Percentiles rank a stretch among this genome's conserved stretches.
phyloP scores from a whole-genome alignment of 495 filamentous ascomycete species.

The Acidomyces sp. region DNA sequence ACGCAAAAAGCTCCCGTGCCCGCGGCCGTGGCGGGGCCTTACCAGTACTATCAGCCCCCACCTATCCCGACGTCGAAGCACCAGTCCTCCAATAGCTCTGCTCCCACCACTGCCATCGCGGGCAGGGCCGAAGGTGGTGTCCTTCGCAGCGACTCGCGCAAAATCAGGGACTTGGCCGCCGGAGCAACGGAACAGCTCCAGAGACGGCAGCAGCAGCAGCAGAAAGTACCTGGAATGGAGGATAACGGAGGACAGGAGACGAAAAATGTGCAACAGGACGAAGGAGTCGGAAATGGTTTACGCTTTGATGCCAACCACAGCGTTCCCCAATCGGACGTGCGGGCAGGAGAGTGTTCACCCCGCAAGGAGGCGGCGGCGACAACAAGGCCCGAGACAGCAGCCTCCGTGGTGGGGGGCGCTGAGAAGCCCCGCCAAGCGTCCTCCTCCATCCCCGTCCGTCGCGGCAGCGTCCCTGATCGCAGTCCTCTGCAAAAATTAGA shows the following conservation, averaged over 20 bases:
- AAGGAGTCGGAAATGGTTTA: too few relatives aligned
- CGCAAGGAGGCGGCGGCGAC: not conserved
- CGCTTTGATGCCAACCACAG: conserved; percentile 6
- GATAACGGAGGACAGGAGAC: not conserved
- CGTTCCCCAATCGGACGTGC: conserved; percentile 10
- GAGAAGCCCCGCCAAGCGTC: too few relatives aligned
- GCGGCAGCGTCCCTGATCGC: conserved; percentile 56
- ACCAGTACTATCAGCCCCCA: conserved; percentile 17
- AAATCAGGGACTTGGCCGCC: conserved; percentile 6
- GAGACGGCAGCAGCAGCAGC: not conserved
- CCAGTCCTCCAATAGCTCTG: conserved; percentile 1
- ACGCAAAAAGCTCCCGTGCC: conserved; percentile 4
- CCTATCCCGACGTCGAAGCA: not conserved
- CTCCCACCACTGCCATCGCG: not conserved
- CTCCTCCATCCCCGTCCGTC: too few relatives aligned
- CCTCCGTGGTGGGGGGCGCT: not conserved
- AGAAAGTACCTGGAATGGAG: not conserved
- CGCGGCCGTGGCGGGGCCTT: conserved; percentile 6
- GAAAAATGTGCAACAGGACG: too few relatives aligned
- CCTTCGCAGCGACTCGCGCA: conserved; percentile 3
- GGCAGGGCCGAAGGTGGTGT: conserved; percentile 7
- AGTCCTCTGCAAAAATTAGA: conserved; percentile 90
- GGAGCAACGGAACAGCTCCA: conserved; percentile 3
- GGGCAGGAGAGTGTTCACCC: conserved; percentile 2
- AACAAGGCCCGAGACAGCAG: not conserved